These are phyloP conservation scores for Phytophthora cryptogea DNA, from an alignment of 352 stramenopile genomes.

Conservation along the genomic window DNA sequence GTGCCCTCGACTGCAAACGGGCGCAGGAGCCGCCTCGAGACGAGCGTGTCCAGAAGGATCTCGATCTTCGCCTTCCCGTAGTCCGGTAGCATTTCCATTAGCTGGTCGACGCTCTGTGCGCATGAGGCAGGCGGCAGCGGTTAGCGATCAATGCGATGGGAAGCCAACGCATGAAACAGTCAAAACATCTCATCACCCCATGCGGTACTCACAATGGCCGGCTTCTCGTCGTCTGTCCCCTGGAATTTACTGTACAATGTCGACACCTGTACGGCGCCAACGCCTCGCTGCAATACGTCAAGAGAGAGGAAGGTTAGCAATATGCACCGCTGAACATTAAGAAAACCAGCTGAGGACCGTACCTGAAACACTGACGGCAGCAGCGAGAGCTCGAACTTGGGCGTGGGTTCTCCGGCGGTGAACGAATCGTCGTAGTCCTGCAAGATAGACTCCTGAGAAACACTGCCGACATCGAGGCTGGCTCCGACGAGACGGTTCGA, in stretches of 20 bases:
- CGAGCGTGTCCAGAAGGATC: slow-evolving; percentile 77
- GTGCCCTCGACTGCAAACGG: slow-evolving; percentile 85
- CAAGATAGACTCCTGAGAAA: slow-evolving; percentile 67
- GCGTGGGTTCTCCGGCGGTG: slow-evolving; percentile 59
- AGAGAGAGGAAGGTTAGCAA: slow-evolving; percentile 11
- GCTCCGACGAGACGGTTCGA: slow-evolving; percentile 86
- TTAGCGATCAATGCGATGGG: slow-evolving; percentile 15
- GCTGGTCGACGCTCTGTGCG: slow-evolving; percentile 65
- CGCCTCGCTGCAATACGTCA: slow-evolving; percentile 49
- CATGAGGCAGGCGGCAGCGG: slow-evolving; percentile 6
- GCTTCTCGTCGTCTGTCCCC: slow-evolving; percentile 46
- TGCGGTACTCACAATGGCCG: slow-evolving; percentile 62
- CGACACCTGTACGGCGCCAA: slow-evolving; percentile 82
- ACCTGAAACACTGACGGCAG: slow-evolving; percentile 83
- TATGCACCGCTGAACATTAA: neutral
- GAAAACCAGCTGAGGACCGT: neutral
- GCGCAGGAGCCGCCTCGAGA: slow-evolving; percentile 73
- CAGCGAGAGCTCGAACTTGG: slow-evolving; percentile 73
- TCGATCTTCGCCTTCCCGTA: slow-evolving; percentile 77
- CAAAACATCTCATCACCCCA: slow-evolving; percentile 20
- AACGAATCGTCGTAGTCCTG: slow-evolving; percentile 78
- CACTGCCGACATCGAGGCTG: slow-evolving; percentile 69
- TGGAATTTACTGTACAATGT: slow-evolving; percentile 89
- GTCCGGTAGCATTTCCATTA: slow-evolving; percentile 68
- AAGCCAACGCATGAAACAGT: slow-evolving; percentile 19